Conservation (phyloP, 2,329 filamentous ascomycete species). For the Neoascochyta sp. region DNA sequence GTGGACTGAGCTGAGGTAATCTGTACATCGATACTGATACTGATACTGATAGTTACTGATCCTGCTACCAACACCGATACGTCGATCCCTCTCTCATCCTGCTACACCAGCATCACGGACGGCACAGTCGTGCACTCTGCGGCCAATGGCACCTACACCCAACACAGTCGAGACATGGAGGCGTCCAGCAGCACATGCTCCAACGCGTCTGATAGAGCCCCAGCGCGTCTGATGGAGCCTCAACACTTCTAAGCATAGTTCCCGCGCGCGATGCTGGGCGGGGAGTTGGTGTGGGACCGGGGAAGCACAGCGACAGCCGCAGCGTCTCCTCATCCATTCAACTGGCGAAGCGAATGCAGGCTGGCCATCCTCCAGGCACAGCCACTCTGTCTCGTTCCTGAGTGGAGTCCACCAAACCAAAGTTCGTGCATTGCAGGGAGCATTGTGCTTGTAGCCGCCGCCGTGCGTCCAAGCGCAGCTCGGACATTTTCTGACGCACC, state of each 20-base stretch:
- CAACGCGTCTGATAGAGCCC: slow-evolving; percentile 12
- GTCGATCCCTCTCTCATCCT: no score
- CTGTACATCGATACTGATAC: no score
- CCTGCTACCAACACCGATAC: no score
- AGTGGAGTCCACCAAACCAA: slow-evolving; percentile 29
- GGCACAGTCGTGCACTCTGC: background rate
- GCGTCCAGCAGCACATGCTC: background rate
- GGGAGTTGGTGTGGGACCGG: slow-evolving; percentile 28
- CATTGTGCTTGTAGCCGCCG: slow-evolving; percentile 36
- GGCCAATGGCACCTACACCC: background rate
- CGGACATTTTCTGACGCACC: slow-evolving; percentile 34
- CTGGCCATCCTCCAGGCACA: slow-evolving; percentile 20
- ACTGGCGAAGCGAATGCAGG: slow-evolving; percentile 19
- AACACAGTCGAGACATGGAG: background rate
- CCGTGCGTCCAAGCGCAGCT: slow-evolving; percentile 31
- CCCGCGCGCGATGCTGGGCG: slow-evolving; percentile 39
- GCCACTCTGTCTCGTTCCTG: slow-evolving; percentile 12
- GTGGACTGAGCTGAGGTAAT: no score
- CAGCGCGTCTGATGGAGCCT: slow-evolving; percentile 34
- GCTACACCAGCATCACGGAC: no score
- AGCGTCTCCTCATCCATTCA: slow-evolving; percentile 25
- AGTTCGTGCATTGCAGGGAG: slow-evolving; percentile 15
- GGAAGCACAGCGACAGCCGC: slow-evolving; percentile 31
- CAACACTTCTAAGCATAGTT: slow-evolving; percentile 36
- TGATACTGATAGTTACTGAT: no score